Evolutionary conservation across 108 stramenopile genomes (phyloP).

Genomic region (Pelagomonas calceolata): DNA sequence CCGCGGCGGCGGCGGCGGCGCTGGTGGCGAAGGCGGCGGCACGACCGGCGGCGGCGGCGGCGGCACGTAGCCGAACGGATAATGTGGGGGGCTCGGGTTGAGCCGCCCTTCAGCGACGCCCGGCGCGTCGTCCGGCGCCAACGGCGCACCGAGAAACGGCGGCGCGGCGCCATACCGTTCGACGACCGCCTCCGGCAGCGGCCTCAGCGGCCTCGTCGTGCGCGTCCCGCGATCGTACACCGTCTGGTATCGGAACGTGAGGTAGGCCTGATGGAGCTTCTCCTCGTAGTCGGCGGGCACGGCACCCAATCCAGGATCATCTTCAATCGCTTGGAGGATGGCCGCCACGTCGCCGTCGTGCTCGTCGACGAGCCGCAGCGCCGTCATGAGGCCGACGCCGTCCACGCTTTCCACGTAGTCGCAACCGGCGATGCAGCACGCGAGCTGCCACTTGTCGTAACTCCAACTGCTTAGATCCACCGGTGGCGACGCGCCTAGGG

Average conservation of each 20-base stretch:
- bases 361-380: constrained; percentile 50
- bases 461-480: constrained; percentile 55
- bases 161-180: too few relatives aligned
- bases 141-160: neutral
- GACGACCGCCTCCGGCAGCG: neutral
- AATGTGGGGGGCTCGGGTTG: too few relatives aligned
- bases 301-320: constrained; percentile 6
- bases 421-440: constrained; percentile 87
- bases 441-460: constrained; percentile 65
- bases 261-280: constrained; percentile 58
- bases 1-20: too few relatives aligned
- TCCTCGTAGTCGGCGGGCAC: constrained; percentile 57
- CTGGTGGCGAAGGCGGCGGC: too few relatives aligned
- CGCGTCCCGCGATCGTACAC: constrained; percentile 36
- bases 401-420: constrained; percentile 76
- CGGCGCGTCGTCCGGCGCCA: neutral
- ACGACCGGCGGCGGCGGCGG: too few relatives aligned
- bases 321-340: constrained; percentile 40
- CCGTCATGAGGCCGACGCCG: constrained; percentile 75
- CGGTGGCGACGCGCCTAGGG: too few relatives aligned
- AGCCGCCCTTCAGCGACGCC: neutral
- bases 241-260: constrained; percentile 75
- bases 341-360: constrained; percentile 47
- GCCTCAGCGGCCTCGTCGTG: neutral
- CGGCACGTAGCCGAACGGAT: too few relatives aligned